Base-by-base conservation (phyloP, 164 flowering plant genomes). In the Euptelea pleiosperma region DNA sequence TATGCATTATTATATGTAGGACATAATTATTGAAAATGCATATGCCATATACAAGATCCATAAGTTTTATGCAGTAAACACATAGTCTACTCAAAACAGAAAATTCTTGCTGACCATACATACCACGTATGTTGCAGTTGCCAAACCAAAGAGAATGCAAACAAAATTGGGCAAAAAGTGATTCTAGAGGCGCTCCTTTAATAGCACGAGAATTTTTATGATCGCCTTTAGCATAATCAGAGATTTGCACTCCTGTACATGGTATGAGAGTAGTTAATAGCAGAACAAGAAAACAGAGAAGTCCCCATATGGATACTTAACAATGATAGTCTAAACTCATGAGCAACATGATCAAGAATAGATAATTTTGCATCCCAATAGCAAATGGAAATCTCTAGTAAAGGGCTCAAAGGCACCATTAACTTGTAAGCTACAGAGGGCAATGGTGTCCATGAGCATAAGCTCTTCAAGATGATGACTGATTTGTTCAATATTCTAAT, bases 151-250 rank as follows among this genome's bases (percentile, higher is more conserved):
- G 81, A 47, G 85, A 73, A 55, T 86, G 92, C 57, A 94, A 68
- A 67, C 93, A 88, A 66, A 90, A 91, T 67, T 83, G 91, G 6
- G 91, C 85, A 81, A 94, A 94, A 51, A 94, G 88, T n/a, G 99
- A 88, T 51, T 72, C 87, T 16, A 80, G 59, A 31, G 95, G 91
- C 53, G 99, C 93, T 56, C 96, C 97, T 75, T 94, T 94, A 37
- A 94, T 85, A 53, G 70, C 68, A 70, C 84, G 82, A 62, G 95
- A 86, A 65, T 37, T 74, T 72, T 72, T 85, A 63, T 84, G 79
- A 60, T 86, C 83, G 4, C 74, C 75, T 26, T 76, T 73, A 35
- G 61, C 48, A 66, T 70, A 75, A 65, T 71, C 72, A 49, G 75
- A 68, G 25, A 67, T 12, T 49, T 65, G 63, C 21, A 42, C 61